Percentiles rank a stretch among this genome's conserved stretches.
Evolutionary conservation across 2,329 filamentous ascomycete species (phyloP).

Genomic region (Talaromyces islandicus): DNA sequence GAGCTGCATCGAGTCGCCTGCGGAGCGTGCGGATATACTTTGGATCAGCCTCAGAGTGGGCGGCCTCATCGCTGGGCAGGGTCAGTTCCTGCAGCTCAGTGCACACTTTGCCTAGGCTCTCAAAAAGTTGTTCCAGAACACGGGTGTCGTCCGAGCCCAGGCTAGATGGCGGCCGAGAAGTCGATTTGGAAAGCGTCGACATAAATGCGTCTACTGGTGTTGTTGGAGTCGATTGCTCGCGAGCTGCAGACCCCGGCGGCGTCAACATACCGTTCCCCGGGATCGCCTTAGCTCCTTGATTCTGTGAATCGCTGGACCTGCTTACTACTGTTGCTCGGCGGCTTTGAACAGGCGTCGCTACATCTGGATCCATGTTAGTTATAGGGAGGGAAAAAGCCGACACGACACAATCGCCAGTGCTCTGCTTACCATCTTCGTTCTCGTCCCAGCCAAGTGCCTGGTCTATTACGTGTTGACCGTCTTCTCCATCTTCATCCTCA

Average conservation of each 20-base stretch:
- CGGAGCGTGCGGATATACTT: slow-evolving; percentile 59
- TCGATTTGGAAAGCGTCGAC: slow-evolving; percentile 6
- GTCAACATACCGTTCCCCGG: slow-evolving; percentile 3
- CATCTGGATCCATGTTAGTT: slow-evolving; percentile 16
- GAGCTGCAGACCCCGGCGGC: slow-evolving; percentile 1
- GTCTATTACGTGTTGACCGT: slow-evolving; percentile 34
- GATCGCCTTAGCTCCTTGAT: background rate
- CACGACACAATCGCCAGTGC: background rate
- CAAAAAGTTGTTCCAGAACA: slow-evolving; percentile 50
- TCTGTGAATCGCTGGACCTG: background rate
- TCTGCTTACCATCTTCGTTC: slow-evolving; percentile 5
- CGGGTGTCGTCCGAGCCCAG: slow-evolving; percentile 52
- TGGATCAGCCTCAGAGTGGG: slow-evolving; percentile 42
- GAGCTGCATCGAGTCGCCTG: slow-evolving; percentile 67
- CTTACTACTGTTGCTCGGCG: slow-evolving; percentile 7
- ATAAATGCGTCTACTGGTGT: slow-evolving; percentile 13
- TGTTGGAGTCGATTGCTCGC: slow-evolving; percentile 8
- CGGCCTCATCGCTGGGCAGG: slow-evolving; percentile 32
- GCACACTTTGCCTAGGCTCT: slow-evolving; percentile 45
- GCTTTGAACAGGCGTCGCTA: slow-evolving; percentile 12
- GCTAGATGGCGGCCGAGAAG: slow-evolving; percentile 13
- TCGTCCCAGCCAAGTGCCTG: slow-evolving; percentile 33
- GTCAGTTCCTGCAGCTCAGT: slow-evolving; percentile 43
- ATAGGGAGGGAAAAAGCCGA: background rate
- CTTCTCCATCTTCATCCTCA: slow-evolving; percentile 23